Conservation (phyloP, 306 rosid genomes). For the Quercus gilva region DNA sequence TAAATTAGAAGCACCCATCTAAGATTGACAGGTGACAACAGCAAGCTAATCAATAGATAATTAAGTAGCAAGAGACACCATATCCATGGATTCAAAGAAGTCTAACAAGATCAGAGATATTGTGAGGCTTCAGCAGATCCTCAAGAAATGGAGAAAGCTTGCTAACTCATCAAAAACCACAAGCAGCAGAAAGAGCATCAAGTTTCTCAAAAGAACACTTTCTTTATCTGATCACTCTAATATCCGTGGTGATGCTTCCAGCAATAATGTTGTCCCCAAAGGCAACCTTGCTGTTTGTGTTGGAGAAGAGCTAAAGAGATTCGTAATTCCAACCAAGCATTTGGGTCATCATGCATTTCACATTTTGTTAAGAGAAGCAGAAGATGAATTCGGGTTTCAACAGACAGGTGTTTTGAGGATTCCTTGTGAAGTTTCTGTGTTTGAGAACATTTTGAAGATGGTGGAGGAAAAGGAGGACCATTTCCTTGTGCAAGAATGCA, state of each 20-base stretch:
- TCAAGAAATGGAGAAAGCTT: conserved; percentile 88
- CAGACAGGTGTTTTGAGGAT: conserved; percentile 82
- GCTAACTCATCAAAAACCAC: conserved; percentile 60
- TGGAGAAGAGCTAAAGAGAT: conserved; percentile 68
- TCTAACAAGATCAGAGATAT: conserved; percentile 87
- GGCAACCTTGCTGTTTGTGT: conserved; percentile 86
- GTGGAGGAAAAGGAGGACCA: conserved; percentile 51
- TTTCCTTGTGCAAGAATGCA: conserved; percentile 38
- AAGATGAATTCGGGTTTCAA: conserved; percentile 90
- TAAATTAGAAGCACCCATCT: conserved; percentile 40
- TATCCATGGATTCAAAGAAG: conserved; percentile 68
- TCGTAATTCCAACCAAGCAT: conserved; percentile 72
- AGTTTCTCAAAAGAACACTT: conserved; percentile 70
- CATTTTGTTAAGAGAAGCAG: conserved; percentile 73
- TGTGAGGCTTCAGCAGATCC: conserved; percentile 89
- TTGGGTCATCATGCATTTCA: conserved; percentile 68
- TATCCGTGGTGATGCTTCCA: conserved; percentile 25
- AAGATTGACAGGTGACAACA: conserved; percentile 17
- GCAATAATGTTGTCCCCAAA: conserved; percentile 60
- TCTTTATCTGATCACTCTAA: conserved; percentile 46
- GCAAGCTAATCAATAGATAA: conserved; percentile 4
- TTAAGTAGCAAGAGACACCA: conserved; percentile 14
- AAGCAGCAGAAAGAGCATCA: conserved; percentile 45
- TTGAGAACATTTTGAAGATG: conserved; percentile 64
- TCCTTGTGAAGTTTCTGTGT: conserved; percentile 75